Conservation (phyloP, 306 rosid species). For the Sphenostylis stenocarpa region DNA sequence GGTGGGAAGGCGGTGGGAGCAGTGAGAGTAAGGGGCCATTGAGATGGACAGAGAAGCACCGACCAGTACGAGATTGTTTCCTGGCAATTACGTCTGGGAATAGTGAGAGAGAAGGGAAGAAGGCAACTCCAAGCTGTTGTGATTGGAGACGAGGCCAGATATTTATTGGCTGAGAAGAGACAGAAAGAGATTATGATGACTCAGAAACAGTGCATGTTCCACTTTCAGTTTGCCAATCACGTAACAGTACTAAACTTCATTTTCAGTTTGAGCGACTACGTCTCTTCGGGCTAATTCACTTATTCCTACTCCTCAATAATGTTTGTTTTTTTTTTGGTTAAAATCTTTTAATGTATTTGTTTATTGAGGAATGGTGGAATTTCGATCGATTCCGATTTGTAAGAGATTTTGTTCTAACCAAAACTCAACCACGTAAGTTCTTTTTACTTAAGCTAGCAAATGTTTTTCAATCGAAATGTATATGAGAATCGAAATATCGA, state of each 20-base stretch:
- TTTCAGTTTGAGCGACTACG: too few relatives aligned
- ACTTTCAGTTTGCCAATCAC: not conserved
- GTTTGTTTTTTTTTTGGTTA: too few relatives aligned
- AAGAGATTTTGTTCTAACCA: too few relatives aligned
- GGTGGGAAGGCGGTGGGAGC: constrained; percentile 62
- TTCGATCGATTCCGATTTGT: too few relatives aligned
- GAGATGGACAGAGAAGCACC: constrained; percentile 11
- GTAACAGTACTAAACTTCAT: not conserved
- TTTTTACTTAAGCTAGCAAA: too few relatives aligned
- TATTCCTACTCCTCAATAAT: too few relatives aligned
- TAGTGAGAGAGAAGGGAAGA: not conserved
- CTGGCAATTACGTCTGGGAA: constrained; percentile 13
- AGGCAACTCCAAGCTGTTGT: not conserved
- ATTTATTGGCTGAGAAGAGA: not conserved
- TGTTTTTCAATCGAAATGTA: too few relatives aligned
- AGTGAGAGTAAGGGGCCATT: constrained; percentile 31
- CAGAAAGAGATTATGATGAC: not conserved
- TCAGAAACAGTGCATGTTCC: not conserved
- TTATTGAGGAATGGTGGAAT: too few relatives aligned
- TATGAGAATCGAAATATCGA: too few relatives aligned
- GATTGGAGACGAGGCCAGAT: not conserved
- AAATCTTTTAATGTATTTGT: too few relatives aligned
- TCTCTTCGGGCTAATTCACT: too few relatives aligned
- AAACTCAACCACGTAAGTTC: too few relatives aligned
- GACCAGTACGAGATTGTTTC: constrained; percentile 36